Evolutionary conservation across 2,329 filamentous ascomycete species (phyloP), one percentile per base, ranked within the genome.

Genomic region (Pleurostoma richardsiae): DNA sequence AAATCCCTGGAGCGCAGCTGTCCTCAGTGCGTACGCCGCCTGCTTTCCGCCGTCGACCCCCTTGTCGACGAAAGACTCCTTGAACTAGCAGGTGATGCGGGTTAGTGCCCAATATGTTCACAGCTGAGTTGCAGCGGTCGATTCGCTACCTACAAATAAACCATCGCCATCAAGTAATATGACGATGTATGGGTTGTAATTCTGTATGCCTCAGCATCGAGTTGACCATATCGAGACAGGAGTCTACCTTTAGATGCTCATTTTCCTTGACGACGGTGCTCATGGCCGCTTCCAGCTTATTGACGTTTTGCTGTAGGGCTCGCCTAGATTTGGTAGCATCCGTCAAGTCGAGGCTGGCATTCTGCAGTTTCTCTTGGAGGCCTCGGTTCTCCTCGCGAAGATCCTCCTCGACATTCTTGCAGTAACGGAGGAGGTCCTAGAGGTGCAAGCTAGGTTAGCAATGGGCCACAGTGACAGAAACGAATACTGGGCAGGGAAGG

Each of bases 91-190:
- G 19, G 19, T 19, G 19, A 19, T 19, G 19, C 19, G 19, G 19
- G 19, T 19, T 19, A 39, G 47, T 44, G 4, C 6, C 6, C 4
- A 39, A 27, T n/a, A 30, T n/a, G 44, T 27, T 26, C 26, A 53
- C 19, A 19, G 19, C 19, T 19, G 19, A 19, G 19, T 19, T 19
- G 19, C 19, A 19, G 19, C 19, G 19, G 19, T 19, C 19, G 19
- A 19, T 19, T 19, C 19, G 19, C 19, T 19, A 19, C 70, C 60
- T 58, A 84, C 81, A 60, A 83, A 66, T 49, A 83, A 70, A 40
- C 79, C 78, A 59, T 86, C 76, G 36, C 81, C 82, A 59, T 85
- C 82, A 54, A 86, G 76, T 53, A 84, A 59, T 38, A 83, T 72
- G 52, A 79, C 62, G 56, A 83, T 69, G 59, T 85, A 85, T 39